phyloP scores from a whole-genome alignment of 371 early-diverging fungal genomes.

The Phascolomyces articulosus region DNA sequence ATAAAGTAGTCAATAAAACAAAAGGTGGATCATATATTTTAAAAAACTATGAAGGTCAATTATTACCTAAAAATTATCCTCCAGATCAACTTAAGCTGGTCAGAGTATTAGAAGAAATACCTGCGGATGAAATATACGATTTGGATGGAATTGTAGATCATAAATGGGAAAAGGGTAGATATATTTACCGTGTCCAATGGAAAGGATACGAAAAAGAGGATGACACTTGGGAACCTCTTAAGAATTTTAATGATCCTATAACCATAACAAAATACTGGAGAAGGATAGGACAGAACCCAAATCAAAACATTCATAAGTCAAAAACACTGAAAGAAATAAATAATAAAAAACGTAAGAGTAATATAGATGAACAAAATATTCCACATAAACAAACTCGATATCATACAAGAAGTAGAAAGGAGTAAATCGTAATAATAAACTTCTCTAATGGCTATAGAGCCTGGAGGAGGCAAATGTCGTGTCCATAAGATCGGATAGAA shows the following conservation, averaged over 20 bases:
- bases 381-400: not conserved
- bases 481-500: no score
- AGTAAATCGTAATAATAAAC: not conserved
- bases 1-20: not conserved
- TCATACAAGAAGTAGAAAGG: not conserved
- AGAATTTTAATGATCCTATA: conserved; percentile 18
- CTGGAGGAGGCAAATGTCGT: not conserved
- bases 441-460: not conserved
- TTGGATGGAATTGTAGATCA: conserved; percentile 7
- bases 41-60: not conserved
- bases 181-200: conserved; percentile 24
- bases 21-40: conserved; percentile 14
- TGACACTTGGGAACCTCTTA: conserved; percentile 29
- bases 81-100: conserved; percentile 1
- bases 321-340: not conserved
- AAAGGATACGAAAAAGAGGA: conserved; percentile 20
- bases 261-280: conserved; percentile 18
- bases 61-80: not conserved
- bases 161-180: conserved; percentile 8
- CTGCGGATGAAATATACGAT: conserved; percentile 10
- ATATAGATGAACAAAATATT: not conserved
- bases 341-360: not conserved
- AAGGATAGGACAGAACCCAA: not conserved
- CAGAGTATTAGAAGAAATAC: not conserved
- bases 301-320: not conserved